Evolutionary conservation across 2,329 filamentous ascomycete genomes (phyloP).

Genomic region (Apiospora marii): DNA sequence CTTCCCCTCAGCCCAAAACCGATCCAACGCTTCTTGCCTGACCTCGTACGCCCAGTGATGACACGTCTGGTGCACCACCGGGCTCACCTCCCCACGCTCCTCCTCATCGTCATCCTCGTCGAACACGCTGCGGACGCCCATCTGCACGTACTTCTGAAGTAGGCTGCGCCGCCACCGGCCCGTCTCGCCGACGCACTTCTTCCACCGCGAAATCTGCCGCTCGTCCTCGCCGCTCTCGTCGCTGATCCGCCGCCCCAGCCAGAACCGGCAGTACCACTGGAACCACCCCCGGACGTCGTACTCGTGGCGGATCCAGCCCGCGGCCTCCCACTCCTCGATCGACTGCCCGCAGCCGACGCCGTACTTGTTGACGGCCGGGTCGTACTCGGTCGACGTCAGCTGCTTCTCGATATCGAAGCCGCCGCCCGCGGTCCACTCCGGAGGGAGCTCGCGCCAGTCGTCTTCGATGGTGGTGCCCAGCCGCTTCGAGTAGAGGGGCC

Average conservation of each 20-base stretch:
- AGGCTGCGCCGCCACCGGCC: conserved; percentile 59
- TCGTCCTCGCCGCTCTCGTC: conserved; percentile 54
- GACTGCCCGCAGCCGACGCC: conserved; percentile 59
- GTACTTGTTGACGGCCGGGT: conserved; percentile 60
- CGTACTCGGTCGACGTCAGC: conserved; percentile 51
- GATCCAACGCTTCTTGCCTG: conserved; percentile 56
- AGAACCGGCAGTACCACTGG: conserved; percentile 64
- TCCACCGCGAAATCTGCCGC: conserved; percentile 59
- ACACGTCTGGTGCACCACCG: conserved; percentile 64
- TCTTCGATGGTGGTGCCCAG: conserved; percentile 51
- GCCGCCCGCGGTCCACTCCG: conserved; percentile 50
- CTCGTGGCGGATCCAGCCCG: conserved; percentile 62
- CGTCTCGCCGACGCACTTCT: conserved; percentile 58
- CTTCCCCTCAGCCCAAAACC: conserved; percentile 48
- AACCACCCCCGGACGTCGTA: conserved; percentile 64
- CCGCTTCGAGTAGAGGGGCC: conserved; percentile 52
- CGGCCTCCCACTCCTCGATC: conserved; percentile 63
- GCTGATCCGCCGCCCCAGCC: conserved; percentile 56
- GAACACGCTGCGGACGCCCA: conserved; percentile 50
- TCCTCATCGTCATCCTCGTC: conserved; percentile 53
- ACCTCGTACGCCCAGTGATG: conserved; percentile 64
- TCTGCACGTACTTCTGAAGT: conserved; percentile 58
- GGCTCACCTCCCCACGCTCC: conserved; percentile 54
- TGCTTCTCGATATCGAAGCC: conserved; percentile 34
- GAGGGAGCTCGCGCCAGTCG: conserved; percentile 57